A percentile compares a stretch with the other conserved stretches of the same genome.
Conservation (phyloP, 768 basidiomycete species). For the Kwoniella newhampshirensis region DNA sequence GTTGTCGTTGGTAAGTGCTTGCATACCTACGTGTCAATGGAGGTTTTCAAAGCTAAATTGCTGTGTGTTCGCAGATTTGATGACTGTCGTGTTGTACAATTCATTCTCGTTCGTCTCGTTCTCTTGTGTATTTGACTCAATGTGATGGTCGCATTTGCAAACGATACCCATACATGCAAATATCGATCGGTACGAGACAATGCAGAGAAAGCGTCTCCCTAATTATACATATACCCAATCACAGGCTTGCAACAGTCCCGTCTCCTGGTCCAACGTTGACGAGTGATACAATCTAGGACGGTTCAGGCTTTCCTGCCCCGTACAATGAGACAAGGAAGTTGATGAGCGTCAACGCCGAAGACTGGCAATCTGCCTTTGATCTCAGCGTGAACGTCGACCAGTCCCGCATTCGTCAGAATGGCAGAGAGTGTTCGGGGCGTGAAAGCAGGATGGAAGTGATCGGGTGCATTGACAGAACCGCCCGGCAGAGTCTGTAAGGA, state of each 20-base stretch:
- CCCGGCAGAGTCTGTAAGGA: neutral
- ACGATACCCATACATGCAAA: no score
- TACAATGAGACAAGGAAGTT: slow-evolving; percentile 26
- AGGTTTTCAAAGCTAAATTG: slow-evolving; percentile 1
- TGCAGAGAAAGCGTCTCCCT: neutral
- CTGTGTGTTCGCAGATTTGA: slow-evolving; percentile 5
- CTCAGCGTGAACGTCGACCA: slow-evolving; percentile 31
- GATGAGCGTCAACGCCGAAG: slow-evolving; percentile 16
- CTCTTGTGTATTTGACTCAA: no score
- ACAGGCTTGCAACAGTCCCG: no score
- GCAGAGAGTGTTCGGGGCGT: slow-evolving; percentile 16
- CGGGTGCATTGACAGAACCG: slow-evolving; percentile 24
- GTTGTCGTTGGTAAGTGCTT: slow-evolving; percentile 82
- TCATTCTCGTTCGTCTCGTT: neutral
- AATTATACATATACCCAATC: no score
- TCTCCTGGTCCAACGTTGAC: no score
- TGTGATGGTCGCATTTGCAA: no score
- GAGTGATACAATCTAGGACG: no score
- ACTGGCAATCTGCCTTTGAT: slow-evolving; percentile 31
- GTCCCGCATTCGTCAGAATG: slow-evolving; percentile 23
- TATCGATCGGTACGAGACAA: neutral
- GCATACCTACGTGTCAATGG: no score
- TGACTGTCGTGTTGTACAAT: neutral
- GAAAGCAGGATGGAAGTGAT: slow-evolving; percentile 25
- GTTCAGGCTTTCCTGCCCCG: slow-evolving; percentile 19